Base-by-base conservation (phyloP, 371 early-diverging fungal genomes). In the Mucor velutinosus region DNA sequence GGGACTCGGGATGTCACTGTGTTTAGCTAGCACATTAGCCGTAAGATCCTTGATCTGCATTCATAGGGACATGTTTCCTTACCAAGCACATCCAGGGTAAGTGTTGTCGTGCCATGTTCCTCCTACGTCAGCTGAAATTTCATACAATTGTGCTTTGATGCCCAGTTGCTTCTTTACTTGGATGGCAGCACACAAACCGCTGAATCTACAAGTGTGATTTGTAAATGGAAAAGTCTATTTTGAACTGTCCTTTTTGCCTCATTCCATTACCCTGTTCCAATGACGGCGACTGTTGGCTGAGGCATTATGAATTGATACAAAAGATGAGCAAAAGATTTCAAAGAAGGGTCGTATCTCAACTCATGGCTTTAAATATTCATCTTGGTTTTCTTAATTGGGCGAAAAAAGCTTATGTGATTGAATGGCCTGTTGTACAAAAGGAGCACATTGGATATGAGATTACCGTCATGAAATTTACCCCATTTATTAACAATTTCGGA, bases 81-180 rank as follows among this genome's bases (percentile, higher is more conserved):
- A 41, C 41, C 89, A 89, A 10, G 84, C 89, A 35, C 80, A 78
- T 0, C 89, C 90, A 14, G 88, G 89, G 53, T 89, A 89, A 0
- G 70, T 81, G 74, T 89, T 91, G 23, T 71, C 59, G 63, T 77
- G 77, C 90, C 90, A 90, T 15, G 87, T 87, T 17, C 90, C 90
- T 0, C 89, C 89, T 17, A 89, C 71, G 27, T 83, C 86, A 7
- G 72, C 69, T 11, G 77, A 76, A 27, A 79, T 75, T 51, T 90
- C 90, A 74, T 81, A 88, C 19, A 90, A 62, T 33, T 77, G 77
- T 51, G 72, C 81, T 63, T 57, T 76, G 49, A 86, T 67, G 27
- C 81, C 79, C 51, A 88, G 66, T 47, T 85, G 69, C 14, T 84
- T 78, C 66, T 82, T 71, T 0, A 88, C 71, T 29, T 83, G 81